Evolutionary conservation across 2,329 filamentous ascomycete genomes (phyloP).

Genomic region (Penicillium capsulatum): DNA sequence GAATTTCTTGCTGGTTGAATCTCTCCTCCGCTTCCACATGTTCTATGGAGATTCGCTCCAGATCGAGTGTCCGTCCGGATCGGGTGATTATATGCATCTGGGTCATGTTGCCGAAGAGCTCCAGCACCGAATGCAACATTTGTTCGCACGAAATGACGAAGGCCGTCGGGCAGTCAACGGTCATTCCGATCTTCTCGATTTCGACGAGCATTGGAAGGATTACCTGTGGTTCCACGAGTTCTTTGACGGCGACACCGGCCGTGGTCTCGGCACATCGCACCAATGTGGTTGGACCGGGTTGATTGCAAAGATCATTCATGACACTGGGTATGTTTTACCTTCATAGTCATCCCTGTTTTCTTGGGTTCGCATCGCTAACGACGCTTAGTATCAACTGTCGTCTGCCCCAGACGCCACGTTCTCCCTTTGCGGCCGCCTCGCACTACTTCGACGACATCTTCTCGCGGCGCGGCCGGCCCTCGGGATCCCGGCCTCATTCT

Average conservation of each 20-base stretch:
- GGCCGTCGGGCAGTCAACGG: constrained; percentile 85
- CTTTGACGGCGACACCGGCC: constrained; percentile 88
- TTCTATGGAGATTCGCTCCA: constrained; percentile 88
- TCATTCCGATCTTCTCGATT: constrained; percentile 80
- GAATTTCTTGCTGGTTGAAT: constrained; percentile 91
- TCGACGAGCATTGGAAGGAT: constrained; percentile 88
- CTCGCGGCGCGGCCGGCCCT: constrained; percentile 50
- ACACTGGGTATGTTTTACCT: constrained; percentile 83
- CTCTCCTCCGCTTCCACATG: constrained; percentile 90
- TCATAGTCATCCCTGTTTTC: no score
- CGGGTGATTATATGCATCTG: constrained; percentile 90
- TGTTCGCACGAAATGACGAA: constrained; percentile 79
- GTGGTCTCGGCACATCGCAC: constrained; percentile 85
- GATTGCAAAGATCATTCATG: constrained; percentile 95
- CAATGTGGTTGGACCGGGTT: constrained; percentile 96
- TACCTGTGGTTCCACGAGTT: constrained; percentile 96
- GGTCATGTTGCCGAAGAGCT: constrained; percentile 93
- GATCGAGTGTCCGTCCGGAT: constrained; percentile 90
- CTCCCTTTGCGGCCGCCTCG: constrained; percentile 73
- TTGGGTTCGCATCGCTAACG: neutral
- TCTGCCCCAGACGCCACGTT: constrained; percentile 87
- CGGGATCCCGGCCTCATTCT: constrained; percentile 45
- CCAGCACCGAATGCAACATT: constrained; percentile 87
- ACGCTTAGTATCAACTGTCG: constrained; percentile 71
- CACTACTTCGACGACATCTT: constrained; percentile 97